These are phyloP conservation scores for Sclerotinia trifoliorum DNA, from an alignment of 2,329 filamentous ascomycete genomes.

Conservation along the genomic window DNA sequence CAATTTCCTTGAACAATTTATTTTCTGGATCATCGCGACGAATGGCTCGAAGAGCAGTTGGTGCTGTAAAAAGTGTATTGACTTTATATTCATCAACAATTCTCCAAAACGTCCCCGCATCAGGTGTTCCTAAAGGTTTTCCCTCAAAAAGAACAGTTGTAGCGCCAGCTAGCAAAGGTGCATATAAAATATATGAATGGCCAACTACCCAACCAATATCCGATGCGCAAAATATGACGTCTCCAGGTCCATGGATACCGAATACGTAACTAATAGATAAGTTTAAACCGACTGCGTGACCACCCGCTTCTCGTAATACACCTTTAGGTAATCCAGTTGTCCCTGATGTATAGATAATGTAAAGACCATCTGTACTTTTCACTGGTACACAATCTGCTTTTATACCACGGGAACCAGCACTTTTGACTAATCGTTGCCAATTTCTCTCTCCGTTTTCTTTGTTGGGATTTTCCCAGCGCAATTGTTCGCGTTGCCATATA, in stretches of 20 bases:
- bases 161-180: slow-evolving; percentile 78
- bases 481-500: slow-evolving; percentile 79
- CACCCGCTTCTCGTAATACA: slow-evolving; percentile 77
- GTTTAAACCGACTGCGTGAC: slow-evolving; percentile 82
- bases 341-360: slow-evolving; percentile 86
- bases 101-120: slow-evolving; percentile 86
- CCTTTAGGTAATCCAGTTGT: slow-evolving; percentile 84
- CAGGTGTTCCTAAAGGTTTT: slow-evolving; percentile 87
- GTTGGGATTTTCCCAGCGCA: slow-evolving; percentile 69
- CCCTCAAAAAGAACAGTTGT: slow-evolving; percentile 88
- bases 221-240: slow-evolving; percentile 69
- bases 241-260: slow-evolving; percentile 76
- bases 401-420: slow-evolving; percentile 63
- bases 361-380: slow-evolving; percentile 74
- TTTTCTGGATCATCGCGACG: slow-evolving; percentile 81
- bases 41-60: slow-evolving; percentile 83
- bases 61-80: slow-evolving; percentile 81
- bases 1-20: slow-evolving; percentile 59
- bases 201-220: slow-evolving; percentile 94
- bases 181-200: slow-evolving; percentile 86
- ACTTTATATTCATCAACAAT: slow-evolving; percentile 83
- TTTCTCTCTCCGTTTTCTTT: slow-evolving; percentile 68
- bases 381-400: slow-evolving; percentile 76
- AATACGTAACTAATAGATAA: slow-evolving; percentile 82
- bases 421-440: slow-evolving; percentile 76